Evolutionary conservation across 73 alveolate species (phyloP).

Genomic region (Durusdinium trenchii): DNA sequence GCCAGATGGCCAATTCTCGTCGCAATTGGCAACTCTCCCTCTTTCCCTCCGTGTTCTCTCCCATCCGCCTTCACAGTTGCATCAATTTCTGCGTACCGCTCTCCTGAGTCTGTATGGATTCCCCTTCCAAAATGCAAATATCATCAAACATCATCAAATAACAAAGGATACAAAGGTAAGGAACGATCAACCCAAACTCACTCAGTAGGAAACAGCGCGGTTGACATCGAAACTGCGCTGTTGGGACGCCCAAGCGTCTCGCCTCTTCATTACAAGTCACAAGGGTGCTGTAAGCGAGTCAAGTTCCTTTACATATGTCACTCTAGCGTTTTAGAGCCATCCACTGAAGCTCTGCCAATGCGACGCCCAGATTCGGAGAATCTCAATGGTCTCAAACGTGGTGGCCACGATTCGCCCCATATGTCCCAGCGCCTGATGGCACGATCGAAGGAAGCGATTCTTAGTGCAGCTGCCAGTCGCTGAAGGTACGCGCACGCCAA

Average conservation of each 20-base stretch:
- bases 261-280: background rate
- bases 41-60: too few relatives aligned
- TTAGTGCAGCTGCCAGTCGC: too few relatives aligned
- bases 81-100: slow-evolving; percentile 77
- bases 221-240: too few relatives aligned
- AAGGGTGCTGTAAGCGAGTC: background rate
- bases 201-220: too few relatives aligned
- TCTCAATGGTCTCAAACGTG: slow-evolving; percentile 88
- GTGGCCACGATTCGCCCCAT: slow-evolving; percentile 94
- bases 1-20: too few relatives aligned
- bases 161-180: too few relatives aligned
- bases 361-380: background rate
- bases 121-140: too few relatives aligned
- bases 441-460: background rate
- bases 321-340: background rate
- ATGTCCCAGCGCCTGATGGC: slow-evolving; percentile 66
- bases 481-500: too few relatives aligned
- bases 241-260: background rate
- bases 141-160: too few relatives aligned
- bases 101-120: background rate
- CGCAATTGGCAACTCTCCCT: too few relatives aligned
- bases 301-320: background rate
- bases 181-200: background rate
- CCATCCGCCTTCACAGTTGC: slow-evolving; percentile 87
- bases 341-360: background rate